Percentiles rank a stretch among this genome's conserved stretches.
Conservation (phyloP, 805 yeast species). For the Tetrapisispora nanseiensis region DNA sequence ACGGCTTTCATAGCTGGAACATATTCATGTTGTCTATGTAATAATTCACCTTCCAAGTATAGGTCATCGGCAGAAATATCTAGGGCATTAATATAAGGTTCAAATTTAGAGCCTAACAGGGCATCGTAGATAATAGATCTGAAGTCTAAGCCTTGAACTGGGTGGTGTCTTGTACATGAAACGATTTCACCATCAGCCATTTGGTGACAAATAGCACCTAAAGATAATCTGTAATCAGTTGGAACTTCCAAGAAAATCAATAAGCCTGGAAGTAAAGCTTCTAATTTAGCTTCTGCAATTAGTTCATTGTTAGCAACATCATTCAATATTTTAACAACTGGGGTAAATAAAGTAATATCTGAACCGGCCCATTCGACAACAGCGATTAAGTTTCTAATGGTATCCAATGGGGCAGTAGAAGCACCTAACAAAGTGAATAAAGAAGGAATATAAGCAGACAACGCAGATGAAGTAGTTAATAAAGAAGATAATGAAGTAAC, state of each 20-base stretch:
- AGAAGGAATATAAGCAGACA: constrained; percentile 16
- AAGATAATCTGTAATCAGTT: constrained; percentile 22
- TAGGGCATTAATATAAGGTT: constrained; percentile 25
- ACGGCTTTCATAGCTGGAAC: constrained; percentile 27
- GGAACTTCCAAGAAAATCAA: constrained; percentile 21
- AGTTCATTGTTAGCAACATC: constrained; percentile 9
- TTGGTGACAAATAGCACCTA: constrained; percentile 25
- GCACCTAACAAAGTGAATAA: constrained; percentile 15
- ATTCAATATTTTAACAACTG: constrained; percentile 15
- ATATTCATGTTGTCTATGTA: constrained; percentile 23
- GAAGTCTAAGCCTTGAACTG: constrained; percentile 28
- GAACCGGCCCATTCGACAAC: constrained; percentile 19
- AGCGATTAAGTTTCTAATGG: constrained; percentile 17
- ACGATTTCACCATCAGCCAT: constrained; percentile 12
- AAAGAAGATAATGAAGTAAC: constrained; percentile 8
- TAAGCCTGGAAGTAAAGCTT: constrained; percentile 18
- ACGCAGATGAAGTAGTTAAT: constrained; percentile 8
- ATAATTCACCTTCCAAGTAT: constrained; percentile 24
- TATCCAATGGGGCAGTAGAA: constrained; percentile 18
- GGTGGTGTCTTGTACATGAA: constrained; percentile 22
- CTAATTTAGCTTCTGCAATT: constrained; percentile 16
- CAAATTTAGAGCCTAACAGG: constrained; percentile 22
- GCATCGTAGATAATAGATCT: constrained; percentile 25
- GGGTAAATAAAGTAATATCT: constrained; percentile 13
- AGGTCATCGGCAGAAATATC: constrained; percentile 19